phyloP scores from a whole-genome alignment of 2,329 filamentous ascomycete species.

The Pseudogymnoascus sp. region DNA sequence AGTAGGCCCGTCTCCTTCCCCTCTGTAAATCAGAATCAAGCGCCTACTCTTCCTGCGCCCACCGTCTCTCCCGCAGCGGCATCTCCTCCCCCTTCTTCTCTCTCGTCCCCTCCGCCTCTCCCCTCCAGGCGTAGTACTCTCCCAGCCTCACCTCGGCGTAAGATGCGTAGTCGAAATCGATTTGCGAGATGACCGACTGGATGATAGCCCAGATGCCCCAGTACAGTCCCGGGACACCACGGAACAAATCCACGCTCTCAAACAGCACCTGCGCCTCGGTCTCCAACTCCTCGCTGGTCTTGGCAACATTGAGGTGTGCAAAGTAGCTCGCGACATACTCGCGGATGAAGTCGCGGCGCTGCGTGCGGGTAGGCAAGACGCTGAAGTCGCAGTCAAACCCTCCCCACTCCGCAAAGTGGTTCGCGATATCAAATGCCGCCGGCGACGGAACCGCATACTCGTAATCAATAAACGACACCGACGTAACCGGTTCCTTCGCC shows the following conservation, averaged over 20 bases:
- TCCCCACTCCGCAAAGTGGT: slow-evolving; percentile 98
- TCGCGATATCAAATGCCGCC: slow-evolving; percentile 91
- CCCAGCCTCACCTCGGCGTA: slow-evolving; percentile 82
- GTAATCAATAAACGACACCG: slow-evolving; percentile 90
- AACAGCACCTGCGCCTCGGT: slow-evolving; percentile 63
- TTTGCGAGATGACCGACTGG: slow-evolving; percentile 87
- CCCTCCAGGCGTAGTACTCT: slow-evolving; percentile 92
- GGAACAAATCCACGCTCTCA: slow-evolving; percentile 76
- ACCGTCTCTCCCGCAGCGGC: slow-evolving; percentile 71
- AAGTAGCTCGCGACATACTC: slow-evolving; percentile 78
- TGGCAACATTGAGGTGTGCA: slow-evolving; percentile 39
- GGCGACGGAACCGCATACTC: slow-evolving; percentile 94
- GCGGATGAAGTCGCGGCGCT: slow-evolving; percentile 72
- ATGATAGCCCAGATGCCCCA: slow-evolving; percentile 96
- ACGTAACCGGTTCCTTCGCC: slow-evolving; percentile 36
- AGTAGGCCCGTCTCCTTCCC: neutral
- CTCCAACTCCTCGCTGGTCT: slow-evolving; percentile 41
- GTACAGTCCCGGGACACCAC: slow-evolving; percentile 82
- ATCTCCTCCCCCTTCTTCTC: slow-evolving; percentile 48
- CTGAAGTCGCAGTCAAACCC: slow-evolving; percentile 92
- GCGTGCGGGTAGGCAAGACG: slow-evolving; percentile 69
- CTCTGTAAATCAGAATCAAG: neutral
- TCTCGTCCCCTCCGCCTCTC: slow-evolving; percentile 60
- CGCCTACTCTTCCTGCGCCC: slow-evolving; percentile 40
- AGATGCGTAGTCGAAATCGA: slow-evolving; percentile 91